Evolutionary conservation across 2,329 filamentous ascomycete genomes (phyloP), one percentile per base, ranked within the genome.

Genomic region (Talaromyces sp.): DNA sequence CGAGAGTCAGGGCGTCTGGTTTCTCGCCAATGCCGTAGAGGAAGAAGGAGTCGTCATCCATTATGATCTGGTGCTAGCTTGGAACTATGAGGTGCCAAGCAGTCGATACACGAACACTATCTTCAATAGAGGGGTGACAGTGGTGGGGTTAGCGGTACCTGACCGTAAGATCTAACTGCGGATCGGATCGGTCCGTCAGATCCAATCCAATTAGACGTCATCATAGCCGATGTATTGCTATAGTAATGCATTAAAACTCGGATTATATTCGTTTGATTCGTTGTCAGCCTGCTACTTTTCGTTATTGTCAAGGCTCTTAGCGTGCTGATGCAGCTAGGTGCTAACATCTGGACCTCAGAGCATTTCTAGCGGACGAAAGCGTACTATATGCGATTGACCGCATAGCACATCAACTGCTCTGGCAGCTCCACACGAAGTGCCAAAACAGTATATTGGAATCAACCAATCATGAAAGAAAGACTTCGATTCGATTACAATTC

Each of bases 21-120:
- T 66, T 69, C 60, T 72, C 71, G 60, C 71, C 71, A 37, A 72
- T 61, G 35, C 71, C 71, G 57, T 72, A 72, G 2, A 72, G 67
- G 43, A 69, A 72, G 63, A 72, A 72, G 14, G 70, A 71, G 16
- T 69, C 68, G 41, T 72, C 71, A 35, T 72, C 70, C 31, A 63
- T 60, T 69, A 67, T 19, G 27, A 7, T 54, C 1, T 13, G 10
- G 35, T 8, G 35, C 35, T 47, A 13, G 10, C 22, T 22, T 50
- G 13, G 27, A 16, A 50, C 47, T 60, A 47, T 48, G 43, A 11
- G 13, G 11, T 33, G 56, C 56, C 56, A 59, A 59, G 37, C 22
- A 13, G 10, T 41, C 52, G 24, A 27, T 35, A 35, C 16, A n/a
- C 27, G 27, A 31, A 7, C 27, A 7, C 27, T 22, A 31, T 7